Percentiles rank a stretch among this genome's conserved stretches.
Conservation (phyloP, 2,329 filamentous ascomycete species). For the Polychaeton citri region DNA sequence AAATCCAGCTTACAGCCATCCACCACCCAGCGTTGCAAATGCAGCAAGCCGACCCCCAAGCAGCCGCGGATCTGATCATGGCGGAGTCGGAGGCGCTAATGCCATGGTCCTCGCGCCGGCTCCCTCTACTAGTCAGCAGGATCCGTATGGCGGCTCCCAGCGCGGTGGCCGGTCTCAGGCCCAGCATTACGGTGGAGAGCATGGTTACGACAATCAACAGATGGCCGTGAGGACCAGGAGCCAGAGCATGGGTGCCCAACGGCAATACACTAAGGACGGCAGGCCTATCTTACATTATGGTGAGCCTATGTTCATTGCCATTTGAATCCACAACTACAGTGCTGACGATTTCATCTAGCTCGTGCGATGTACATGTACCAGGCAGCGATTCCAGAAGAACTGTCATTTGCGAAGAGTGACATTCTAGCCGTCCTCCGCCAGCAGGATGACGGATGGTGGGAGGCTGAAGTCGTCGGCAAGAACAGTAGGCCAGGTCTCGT, state of each 20-base stretch:
- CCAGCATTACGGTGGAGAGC: constrained; percentile 28
- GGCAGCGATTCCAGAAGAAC: constrained; percentile 87
- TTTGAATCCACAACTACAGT: constrained; percentile 8
- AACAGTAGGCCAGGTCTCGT: constrained; percentile 44
- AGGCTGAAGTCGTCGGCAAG: constrained; percentile 74
- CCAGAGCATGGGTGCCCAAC: constrained; percentile 77
- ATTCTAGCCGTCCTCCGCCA: constrained; percentile 75
- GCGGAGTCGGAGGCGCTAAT: constrained; percentile 7
- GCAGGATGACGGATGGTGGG: constrained; percentile 99
- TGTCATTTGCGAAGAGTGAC: constrained; percentile 86
- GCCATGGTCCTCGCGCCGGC: constrained; percentile 32
- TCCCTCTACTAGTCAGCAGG: constrained; percentile 19
- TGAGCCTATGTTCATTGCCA: constrained; percentile 45
- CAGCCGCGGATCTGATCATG: constrained; percentile 26
- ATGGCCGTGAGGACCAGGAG: constrained; percentile 43
- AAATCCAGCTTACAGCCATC: constrained; percentile 24
- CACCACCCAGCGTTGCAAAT: constrained; percentile 19
- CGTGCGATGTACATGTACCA: constrained; percentile 89
- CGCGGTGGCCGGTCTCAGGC: constrained; percentile 30
- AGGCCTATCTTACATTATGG: constrained; percentile 84
- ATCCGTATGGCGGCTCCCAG: constrained; percentile 26
- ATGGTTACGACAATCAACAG: constrained; percentile 20
- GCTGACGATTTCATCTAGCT: no score
- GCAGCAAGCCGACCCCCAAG: constrained; percentile 27
- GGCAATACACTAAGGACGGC: constrained; percentile 75